Evolutionary conservation across 2,329 filamentous ascomycete species (phyloP), one percentile per base, ranked within the genome.

Genomic region (Colletotrichum sp.): DNA sequence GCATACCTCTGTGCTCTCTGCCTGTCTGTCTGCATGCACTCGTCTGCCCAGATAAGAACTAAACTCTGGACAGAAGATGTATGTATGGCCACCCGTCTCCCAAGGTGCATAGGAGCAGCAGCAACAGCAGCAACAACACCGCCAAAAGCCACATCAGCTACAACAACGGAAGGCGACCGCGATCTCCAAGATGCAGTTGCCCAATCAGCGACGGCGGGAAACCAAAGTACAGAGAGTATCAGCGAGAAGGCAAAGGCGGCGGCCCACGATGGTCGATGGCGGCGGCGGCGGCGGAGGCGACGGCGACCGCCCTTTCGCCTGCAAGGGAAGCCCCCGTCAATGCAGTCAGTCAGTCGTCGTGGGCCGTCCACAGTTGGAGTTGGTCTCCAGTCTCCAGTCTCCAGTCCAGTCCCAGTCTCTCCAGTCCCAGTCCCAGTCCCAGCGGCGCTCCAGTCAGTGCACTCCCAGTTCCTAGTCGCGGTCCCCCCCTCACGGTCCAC

Each of bases 221-320:
- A 28, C 9, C 12, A 24, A n/a, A 24, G 3, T 13, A 34, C 30
- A n/a, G 30, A 63, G 26, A 65, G n/a, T 62, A 70, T 52, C 62
- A 65, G 72, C 60, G 34, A 71, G 36, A 32, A 32, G 30, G 44
- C 52, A 24, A 44, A 72, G 69, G 69, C 72, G 69, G 69, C 72
- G 72, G 62, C 55, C 72, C 67, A 63, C 26, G 28, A 63, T 55
- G 69, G 71, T 21, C 44, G 44, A 49, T 49, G 44, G 44, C 44
- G 44, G 44, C 39, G 69, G 63, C 70, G 63, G 63, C 57, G 69
- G 73, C 62, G 73, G 64, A 67, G 71, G 64, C 63, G 69, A 65
- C 69, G 69, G 73, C 69, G 73, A 76, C 73, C 73, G 73, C 73
- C 73, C 69, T 76, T 76, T 76, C 44, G 32, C 69, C 55, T 68